A percentile compares a stretch with the other conserved stretches of the same genome.
Evolutionary conservation across 441 rosid species (phyloP).

Genomic region (Corymbia calophylla): DNA sequence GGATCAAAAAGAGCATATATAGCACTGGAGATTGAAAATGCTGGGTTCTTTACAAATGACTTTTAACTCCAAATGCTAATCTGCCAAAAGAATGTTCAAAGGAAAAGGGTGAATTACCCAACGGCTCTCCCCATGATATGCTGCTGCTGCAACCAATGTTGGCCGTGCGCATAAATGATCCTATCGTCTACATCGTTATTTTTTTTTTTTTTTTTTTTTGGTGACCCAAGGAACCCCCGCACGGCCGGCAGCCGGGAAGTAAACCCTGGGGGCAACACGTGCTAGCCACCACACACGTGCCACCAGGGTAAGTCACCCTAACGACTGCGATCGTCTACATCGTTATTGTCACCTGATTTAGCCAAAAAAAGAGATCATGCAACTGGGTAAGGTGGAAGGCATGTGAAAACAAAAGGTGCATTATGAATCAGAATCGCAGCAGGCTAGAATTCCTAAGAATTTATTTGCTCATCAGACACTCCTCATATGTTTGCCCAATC

Average conservation of each 20-base stretch:
- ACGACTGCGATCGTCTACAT: conserved; percentile 72
- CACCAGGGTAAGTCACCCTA: too few relatives aligned
- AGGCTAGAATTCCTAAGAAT: neutral
- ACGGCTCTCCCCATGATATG: conserved; percentile 97
- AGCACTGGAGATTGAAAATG: neutral
- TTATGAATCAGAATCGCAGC: neutral
- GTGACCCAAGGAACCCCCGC: too few relatives aligned
- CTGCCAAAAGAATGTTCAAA: neutral
- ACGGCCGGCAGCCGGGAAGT: too few relatives aligned
- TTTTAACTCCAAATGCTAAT: neutral
- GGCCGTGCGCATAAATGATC: conserved; percentile 84
- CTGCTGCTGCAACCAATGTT: conserved; percentile 76
- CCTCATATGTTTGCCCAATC: neutral
- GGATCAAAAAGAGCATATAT: neutral
- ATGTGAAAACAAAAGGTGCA: neutral
- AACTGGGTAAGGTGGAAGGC: neutral
- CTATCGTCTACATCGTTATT: conserved; percentile 75
- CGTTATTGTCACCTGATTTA: conserved; percentile 70
- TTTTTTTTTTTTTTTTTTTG: too few relatives aligned
- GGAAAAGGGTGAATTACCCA: conserved; percentile 37
- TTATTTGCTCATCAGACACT: neutral
- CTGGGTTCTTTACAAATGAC: neutral
- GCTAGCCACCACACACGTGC: too few relatives aligned
- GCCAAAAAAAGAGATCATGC: neutral
- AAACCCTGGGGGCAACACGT: too few relatives aligned